Conservation (phyloP, 2,329 filamentous ascomycete species). For the Coccinonectria pachysandricola region DNA sequence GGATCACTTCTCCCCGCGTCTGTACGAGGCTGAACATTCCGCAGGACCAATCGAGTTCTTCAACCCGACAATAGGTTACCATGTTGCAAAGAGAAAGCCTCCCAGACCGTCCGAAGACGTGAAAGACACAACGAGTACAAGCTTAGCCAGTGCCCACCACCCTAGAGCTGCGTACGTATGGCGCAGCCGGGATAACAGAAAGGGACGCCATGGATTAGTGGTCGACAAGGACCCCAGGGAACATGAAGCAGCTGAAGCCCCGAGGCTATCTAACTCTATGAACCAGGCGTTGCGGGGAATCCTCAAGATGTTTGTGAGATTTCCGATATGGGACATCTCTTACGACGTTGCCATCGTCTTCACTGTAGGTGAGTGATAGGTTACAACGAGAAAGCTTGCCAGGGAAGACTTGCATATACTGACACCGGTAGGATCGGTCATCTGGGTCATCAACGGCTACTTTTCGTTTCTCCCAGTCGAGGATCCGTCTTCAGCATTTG, state of each 20-base stretch:
- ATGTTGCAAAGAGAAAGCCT: conserved; percentile 2
- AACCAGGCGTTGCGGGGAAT: conserved; percentile 20
- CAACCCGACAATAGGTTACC: conserved; percentile 7
- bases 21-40: conserved; percentile 6
- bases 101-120: neutral
- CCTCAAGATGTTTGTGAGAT: conserved; percentile 26
- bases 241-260: conserved; percentile 10
- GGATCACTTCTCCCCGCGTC: conserved; percentile 6
- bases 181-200: conserved; percentile 33
- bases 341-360: conserved; percentile 31
- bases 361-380: conserved; percentile 27
- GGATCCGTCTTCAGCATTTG: conserved; percentile 41
- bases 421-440: conserved; percentile 26
- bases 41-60: conserved; percentile 4
- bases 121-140: too few relatives aligned
- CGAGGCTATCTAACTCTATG: conserved; percentile 16
- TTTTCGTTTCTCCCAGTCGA: conserved; percentile 53
- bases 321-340: conserved; percentile 32
- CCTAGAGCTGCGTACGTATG: conserved; percentile 26
- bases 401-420: too few relatives aligned
- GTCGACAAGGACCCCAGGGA: conserved; percentile 10
- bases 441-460: conserved; percentile 52
- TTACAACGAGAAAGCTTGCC: too few relatives aligned
- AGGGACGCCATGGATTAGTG: conserved; percentile 27
- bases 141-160: too few relatives aligned